Base-by-base conservation (phyloP, 2,329 filamentous ascomycete species). In the Septoria petroselini region DNA sequence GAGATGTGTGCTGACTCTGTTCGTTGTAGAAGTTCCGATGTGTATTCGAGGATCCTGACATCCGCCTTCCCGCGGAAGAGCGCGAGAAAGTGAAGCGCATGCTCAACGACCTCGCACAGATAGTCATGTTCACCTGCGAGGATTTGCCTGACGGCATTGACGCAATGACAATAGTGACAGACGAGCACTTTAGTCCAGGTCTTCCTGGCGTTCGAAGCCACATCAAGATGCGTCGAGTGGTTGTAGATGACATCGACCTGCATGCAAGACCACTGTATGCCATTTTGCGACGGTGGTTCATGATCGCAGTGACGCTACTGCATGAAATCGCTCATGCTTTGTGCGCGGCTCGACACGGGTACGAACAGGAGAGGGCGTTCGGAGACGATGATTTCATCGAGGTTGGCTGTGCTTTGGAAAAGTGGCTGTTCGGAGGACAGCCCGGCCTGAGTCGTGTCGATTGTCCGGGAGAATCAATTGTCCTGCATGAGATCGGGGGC, bases 271-370 rank as follows among this genome's bases (percentile, higher is more conserved):
- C 33, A 27, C 23, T 9, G 23, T 27, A 27, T 27, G 14, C 12
- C 2, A 19, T 46, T 12, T 15, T 38, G 33, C 33, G 43, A 19
- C 19, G 48, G 14, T 31, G 35, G 35, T 35, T 51, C 41, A 34
- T 33, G 4, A 12, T 46, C 7, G 48, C 41, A 3, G 12, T 34
- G n/a, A 46, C 25, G 6, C 15, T 51, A 12, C 23, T 51, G 15
- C 48, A 51, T 11, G 48, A 51, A 25, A 27, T 51, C 18, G 41
- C 48, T 15, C 48, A 51, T 31, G 42, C 48, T 7, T 15, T 47
- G 3, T 31, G 23, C 34, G 19, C 18, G 3, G 41, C 42, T 8
- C 12, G 6, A 4, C 15, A 41, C 4, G 38, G 23, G 2, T 15
- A 14, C 4, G 2, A 6, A 2, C 19, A 18, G 3, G 48, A 51